Percentiles rank a stretch among this genome's conserved stretches.
phyloP scores from a whole-genome alignment of 768 basidiomycete species.

The Stropharia rugosoannulata region DNA sequence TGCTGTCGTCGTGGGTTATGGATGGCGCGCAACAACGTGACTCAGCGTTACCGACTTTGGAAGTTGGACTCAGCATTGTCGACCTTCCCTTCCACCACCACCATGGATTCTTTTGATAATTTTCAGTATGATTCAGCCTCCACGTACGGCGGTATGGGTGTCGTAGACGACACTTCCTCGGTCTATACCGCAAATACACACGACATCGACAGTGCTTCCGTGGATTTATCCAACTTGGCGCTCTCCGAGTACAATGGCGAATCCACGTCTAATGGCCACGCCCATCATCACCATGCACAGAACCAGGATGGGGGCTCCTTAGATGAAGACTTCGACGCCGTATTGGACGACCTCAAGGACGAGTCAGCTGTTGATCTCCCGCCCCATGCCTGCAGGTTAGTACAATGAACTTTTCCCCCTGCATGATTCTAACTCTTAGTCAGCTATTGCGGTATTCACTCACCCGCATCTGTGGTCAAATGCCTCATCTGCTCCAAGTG shows the following conservation, averaged over 20 bases:
- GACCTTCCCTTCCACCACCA: slow-evolving; percentile 7
- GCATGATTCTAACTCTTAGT: slow-evolving; percentile 11
- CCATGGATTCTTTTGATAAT: slow-evolving; percentile 83
- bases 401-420: slow-evolving; percentile 14
- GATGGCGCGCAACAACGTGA: slow-evolving; percentile 8
- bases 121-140: slow-evolving; percentile 85
- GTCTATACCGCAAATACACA: slow-evolving; percentile 75
- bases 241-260: slow-evolving; percentile 60
- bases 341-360: slow-evolving; percentile 87
- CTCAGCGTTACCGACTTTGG: not conserved
- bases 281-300: slow-evolving; percentile 25
- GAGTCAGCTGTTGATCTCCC: slow-evolving; percentile 78
- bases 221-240: slow-evolving; percentile 69
- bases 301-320: slow-evolving; percentile 32
- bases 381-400: slow-evolving; percentile 93
- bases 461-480: slow-evolving; percentile 95
- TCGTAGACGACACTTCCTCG: slow-evolving; percentile 79
- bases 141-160: slow-evolving; percentile 72
- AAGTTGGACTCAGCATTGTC: not conserved
- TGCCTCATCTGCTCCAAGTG: slow-evolving; percentile 90
- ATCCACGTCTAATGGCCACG: slow-evolving; percentile 37
- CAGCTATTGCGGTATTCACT: slow-evolving; percentile 98
- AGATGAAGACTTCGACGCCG: slow-evolving; percentile 88
- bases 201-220: slow-evolving; percentile 46
- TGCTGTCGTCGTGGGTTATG: not conserved